A percentile compares a stretch with the other conserved stretches of the same genome.
Evolutionary conservation across 106 monocot species (phyloP).

Genomic region (Acanthochlamys bracteata): DNA sequence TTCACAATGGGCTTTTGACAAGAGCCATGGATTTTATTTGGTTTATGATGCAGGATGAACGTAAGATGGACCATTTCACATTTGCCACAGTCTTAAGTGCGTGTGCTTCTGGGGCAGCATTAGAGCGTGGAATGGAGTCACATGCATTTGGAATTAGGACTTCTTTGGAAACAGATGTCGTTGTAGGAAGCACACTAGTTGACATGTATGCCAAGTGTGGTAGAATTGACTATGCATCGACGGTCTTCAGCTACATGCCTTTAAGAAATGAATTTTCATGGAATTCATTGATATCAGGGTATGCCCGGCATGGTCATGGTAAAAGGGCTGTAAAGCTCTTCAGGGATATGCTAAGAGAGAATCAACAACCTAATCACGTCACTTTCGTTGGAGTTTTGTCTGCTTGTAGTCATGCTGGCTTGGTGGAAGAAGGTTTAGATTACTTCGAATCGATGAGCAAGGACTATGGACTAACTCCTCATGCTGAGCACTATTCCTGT

Average conservation of each 20-base stretch:
- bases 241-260: conserved; percentile 47
- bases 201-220: conserved; percentile 97
- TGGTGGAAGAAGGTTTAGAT: conserved; percentile 56
- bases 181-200: conserved; percentile 69
- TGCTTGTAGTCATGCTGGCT: conserved; percentile 79
- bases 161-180: conserved; percentile 39
- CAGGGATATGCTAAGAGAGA: conserved; percentile 32
- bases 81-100: conserved; percentile 58
- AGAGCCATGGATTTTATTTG: conserved; percentile 74
- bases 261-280: conserved; percentile 67
- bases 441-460: conserved; percentile 52
- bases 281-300: conserved; percentile 90
- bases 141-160: conserved; percentile 58
- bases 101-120: conserved; percentile 63
- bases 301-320: conserved; percentile 65
- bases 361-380: conserved; percentile 49
- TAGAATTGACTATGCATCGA: conserved; percentile 62
- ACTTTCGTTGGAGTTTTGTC: conserved; percentile 71
- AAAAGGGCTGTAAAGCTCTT: conserved; percentile 54
- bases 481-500: conserved; percentile 74
- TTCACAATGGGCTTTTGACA: conserved; percentile 56
- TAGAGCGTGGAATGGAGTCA: conserved; percentile 77
- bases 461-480: conserved; percentile 37
- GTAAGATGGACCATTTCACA: conserved; percentile 59
- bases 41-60: conserved; percentile 54